Evolutionary conservation across 1,284 basidiomycete genomes (phyloP).

Genomic region (Anthracocystis panici-leucophaei): DNA sequence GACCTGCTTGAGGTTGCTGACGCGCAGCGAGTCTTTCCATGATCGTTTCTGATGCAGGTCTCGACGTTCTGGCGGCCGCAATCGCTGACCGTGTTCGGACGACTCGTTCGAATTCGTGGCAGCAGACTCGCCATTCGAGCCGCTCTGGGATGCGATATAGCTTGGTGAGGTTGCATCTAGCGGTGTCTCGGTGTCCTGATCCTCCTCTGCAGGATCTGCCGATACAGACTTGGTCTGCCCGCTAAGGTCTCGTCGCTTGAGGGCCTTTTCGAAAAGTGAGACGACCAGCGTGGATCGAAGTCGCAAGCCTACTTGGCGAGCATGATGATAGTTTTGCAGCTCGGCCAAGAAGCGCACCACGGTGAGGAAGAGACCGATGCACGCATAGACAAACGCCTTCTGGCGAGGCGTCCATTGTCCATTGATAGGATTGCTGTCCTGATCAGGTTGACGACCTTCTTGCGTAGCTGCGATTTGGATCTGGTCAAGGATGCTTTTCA

Average conservation of each 20-base stretch:
- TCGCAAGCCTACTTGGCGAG: slow-evolving; percentile 66
- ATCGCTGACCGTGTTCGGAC: not conserved
- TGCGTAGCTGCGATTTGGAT: slow-evolving; percentile 36
- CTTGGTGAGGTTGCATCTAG: not conserved
- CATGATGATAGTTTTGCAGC: slow-evolving; percentile 65
- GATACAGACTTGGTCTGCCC: slow-evolving; percentile 28
- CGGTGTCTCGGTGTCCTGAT: not conserved
- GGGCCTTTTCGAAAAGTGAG: slow-evolving; percentile 65
- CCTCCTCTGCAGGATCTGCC: not conserved
- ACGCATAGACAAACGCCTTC: slow-evolving; percentile 52
- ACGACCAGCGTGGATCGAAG: slow-evolving; percentile 63
- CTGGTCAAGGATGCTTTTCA: slow-evolving; percentile 52
- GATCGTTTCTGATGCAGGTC: slow-evolving; percentile 8
- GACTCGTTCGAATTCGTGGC: not conserved
- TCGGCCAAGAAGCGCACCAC: slow-evolving; percentile 54
- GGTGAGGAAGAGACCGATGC: slow-evolving; percentile 47
- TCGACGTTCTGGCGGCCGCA: slow-evolving; percentile 1
- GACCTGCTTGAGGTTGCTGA: slow-evolving; percentile 16
- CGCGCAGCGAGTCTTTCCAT: slow-evolving; percentile 14
- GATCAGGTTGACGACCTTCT: not conserved
- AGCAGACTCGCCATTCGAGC: slow-evolving; percentile 3
- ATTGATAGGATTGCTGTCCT: not conserved
- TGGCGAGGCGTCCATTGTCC: slow-evolving; percentile 48
- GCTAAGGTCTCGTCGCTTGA: slow-evolving; percentile 60
- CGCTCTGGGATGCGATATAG: not conserved